These are phyloP conservation scores for Aspergillus versicolor DNA, from an alignment of 2,329 filamentous ascomycete genomes.

Conservation along the genomic window DNA sequence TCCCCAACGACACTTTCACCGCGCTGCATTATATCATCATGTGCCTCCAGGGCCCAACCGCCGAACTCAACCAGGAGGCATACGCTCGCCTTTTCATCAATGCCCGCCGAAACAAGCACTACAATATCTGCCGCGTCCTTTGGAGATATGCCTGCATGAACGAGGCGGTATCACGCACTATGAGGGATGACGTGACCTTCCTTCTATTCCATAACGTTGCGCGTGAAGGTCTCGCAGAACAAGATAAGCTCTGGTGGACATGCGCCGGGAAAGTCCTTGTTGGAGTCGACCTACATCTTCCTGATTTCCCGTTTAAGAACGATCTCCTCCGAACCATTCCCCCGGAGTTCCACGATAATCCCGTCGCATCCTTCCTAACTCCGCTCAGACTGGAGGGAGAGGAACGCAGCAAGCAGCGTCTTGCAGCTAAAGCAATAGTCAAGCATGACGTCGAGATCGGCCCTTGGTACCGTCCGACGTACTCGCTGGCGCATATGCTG, in stretches of 20 bases:
- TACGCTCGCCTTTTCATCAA: constrained; percentile 42
- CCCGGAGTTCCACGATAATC: constrained; percentile 25
- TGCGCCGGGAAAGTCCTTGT: constrained; percentile 35
- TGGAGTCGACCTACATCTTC: constrained; percentile 27
- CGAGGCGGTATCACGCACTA: constrained; percentile 30
- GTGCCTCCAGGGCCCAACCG: constrained; percentile 18
- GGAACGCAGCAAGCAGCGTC: constrained; percentile 27
- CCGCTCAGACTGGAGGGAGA: constrained; percentile 18
- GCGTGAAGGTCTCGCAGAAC: not conserved
- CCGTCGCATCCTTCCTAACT: constrained; percentile 24
- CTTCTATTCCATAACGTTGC: constrained; percentile 31
- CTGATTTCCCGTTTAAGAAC: constrained; percentile 10
- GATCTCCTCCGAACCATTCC: constrained; percentile 24
- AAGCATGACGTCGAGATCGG: constrained; percentile 30
- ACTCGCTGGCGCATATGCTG: constrained; percentile 33
- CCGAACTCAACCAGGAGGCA: constrained; percentile 22
- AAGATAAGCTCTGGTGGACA: constrained; percentile 21
- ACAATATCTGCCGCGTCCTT: constrained; percentile 47
- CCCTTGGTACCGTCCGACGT: constrained; percentile 20
- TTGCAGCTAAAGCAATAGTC: constrained; percentile 27
- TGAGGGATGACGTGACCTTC: constrained; percentile 32
- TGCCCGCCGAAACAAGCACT: constrained; percentile 38
- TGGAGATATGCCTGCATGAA: constrained; percentile 50
- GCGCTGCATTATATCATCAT: constrained; percentile 25
- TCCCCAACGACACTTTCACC: constrained; percentile 23